These are phyloP conservation scores for Diplodia corticola DNA, from an alignment of 2,329 filamentous ascomycete genomes.

Conservation along the genomic window DNA sequence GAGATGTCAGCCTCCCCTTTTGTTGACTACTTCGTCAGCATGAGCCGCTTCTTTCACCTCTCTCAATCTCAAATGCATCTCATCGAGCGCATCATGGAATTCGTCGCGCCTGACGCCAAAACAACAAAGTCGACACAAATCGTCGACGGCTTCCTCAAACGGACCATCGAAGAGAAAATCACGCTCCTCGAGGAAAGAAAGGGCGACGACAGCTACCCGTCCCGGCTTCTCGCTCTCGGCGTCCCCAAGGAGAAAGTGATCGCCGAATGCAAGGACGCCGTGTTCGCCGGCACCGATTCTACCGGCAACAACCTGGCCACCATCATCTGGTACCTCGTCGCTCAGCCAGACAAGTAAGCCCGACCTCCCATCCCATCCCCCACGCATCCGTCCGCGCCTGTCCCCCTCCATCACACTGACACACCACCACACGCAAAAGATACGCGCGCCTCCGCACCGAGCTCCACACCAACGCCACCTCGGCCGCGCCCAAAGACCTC, in stretches of 20 bases:
- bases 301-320: background rate
- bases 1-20: background rate
- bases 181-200: background rate
- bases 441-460: background rate
- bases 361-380: no score
- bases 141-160: background rate
- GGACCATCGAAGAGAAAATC: background rate
- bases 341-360: background rate
- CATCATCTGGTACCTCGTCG: background rate
- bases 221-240: background rate
- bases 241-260: background rate
- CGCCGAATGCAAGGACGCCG: background rate
- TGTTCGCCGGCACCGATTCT: slow-evolving; percentile 2
- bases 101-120: no score
- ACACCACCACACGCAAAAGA: background rate
- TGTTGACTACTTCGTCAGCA: background rate
- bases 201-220: background rate
- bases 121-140: no score
- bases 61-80: no score
- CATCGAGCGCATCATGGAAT: no score
- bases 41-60: background rate
- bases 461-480: background rate
- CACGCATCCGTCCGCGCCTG: no score
- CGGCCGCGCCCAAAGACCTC: slow-evolving; percentile 15
- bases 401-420: no score